Conservation (phyloP, 305 asterid genomes). For the Salvia sclarea region DNA sequence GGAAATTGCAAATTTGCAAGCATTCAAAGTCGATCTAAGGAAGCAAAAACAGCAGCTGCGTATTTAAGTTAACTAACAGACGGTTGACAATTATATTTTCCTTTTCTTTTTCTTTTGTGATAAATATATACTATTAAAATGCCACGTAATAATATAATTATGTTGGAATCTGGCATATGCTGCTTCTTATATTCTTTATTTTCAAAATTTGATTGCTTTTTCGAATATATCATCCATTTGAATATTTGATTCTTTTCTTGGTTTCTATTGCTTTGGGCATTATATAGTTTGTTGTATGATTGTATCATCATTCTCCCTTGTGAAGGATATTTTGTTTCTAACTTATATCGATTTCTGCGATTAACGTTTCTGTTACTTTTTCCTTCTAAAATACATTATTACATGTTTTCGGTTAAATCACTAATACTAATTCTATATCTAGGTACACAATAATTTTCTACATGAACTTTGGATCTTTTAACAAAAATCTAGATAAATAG, state of each 20-base stretch:
- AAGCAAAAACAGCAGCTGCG: background rate
- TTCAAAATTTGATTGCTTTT: background rate
- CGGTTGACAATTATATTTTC: background rate
- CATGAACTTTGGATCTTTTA: too few relatives aligned
- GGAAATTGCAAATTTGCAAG: constrained; percentile 2
- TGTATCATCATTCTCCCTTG: too few relatives aligned
- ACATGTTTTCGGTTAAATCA: too few relatives aligned
- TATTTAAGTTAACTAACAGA: background rate
- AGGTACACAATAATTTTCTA: too few relatives aligned
- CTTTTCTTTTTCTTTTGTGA: background rate
- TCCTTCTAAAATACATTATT: too few relatives aligned
- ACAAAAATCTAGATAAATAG: too few relatives aligned
- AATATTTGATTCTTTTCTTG: constrained; percentile 3
- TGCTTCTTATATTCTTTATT: background rate
- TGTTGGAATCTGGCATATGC: constrained; percentile 19
- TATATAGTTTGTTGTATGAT: too few relatives aligned
- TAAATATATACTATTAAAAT: background rate
- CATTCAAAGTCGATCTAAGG: constrained; percentile 25
- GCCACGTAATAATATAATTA: background rate
- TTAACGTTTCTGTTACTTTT: too few relatives aligned
- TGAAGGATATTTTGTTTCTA: background rate
- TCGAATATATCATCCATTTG: background rate
- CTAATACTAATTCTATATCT: too few relatives aligned
- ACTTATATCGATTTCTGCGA: too few relatives aligned
- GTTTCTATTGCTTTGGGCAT: background rate